These are phyloP conservation scores for Kazachstania psychrophila DNA, from an alignment of 805 yeast species.

Conservation along the genomic window DNA sequence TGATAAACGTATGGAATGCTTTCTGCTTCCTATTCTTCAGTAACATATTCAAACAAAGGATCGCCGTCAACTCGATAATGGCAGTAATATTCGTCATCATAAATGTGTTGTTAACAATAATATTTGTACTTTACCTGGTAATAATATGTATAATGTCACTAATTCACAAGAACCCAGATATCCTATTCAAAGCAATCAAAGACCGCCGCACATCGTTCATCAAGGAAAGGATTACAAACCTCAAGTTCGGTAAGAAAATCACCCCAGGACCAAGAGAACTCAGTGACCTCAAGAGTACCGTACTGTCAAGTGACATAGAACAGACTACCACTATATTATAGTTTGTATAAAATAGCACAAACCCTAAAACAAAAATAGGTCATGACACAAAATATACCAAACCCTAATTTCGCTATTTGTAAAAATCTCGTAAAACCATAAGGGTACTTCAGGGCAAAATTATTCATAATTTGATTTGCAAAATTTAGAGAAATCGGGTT, in stretches of 20 bases:
- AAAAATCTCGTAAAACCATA: too few relatives aligned
- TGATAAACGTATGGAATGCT: conserved; percentile 71
- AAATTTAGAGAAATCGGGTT: too few relatives aligned
- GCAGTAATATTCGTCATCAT: conserved; percentile 82
- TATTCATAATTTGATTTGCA: too few relatives aligned
- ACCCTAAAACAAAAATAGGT: too few relatives aligned
- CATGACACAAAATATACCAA: too few relatives aligned
- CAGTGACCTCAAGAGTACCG: neutral
- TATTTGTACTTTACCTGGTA: conserved; percentile 74
- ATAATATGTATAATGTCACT: conserved; percentile 79
- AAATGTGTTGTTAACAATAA: conserved; percentile 79
- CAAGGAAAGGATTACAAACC: neutral
- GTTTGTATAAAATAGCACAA: too few relatives aligned
- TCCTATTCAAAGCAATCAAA: conserved; percentile 88
- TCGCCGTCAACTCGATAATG: conserved; percentile 77
- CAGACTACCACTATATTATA: too few relatives aligned
- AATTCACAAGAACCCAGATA: conserved; percentile 84
- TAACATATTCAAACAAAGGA: conserved; percentile 70
- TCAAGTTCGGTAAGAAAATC: too few relatives aligned
- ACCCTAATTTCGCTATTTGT: too few relatives aligned
- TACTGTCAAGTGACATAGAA: too few relatives aligned
- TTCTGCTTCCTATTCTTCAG: conserved; percentile 84
- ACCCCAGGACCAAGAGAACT: neutral
- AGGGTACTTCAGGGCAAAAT: too few relatives aligned
- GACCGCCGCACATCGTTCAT: conserved; percentile 93